Percentiles rank a stretch among this genome's conserved stretches.
These are phyloP conservation scores for Suillus subaureus DNA, from an alignment of 768 basidiomycete genomes.

Conservation along the genomic window DNA sequence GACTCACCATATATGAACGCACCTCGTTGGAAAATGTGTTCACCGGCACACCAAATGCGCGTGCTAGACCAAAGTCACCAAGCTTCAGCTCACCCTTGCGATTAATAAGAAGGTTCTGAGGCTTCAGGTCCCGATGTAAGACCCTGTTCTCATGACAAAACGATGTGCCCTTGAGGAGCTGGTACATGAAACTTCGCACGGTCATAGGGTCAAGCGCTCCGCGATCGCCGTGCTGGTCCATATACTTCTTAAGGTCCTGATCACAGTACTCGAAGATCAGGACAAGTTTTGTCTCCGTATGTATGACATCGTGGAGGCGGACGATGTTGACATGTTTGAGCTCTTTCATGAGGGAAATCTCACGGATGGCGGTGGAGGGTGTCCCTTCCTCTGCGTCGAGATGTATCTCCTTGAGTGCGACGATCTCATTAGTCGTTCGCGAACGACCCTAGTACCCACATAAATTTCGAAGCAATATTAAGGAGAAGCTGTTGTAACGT, in stretches of 20 bases:
- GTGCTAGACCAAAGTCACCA: constrained; percentile 95
- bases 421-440: constrained; percentile 96
- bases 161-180: constrained; percentile 94
- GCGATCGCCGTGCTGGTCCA: constrained; percentile 97
- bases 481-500: constrained; percentile 13
- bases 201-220: constrained; percentile 90
- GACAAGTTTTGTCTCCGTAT: constrained; percentile 96
- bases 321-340: constrained; percentile 99
- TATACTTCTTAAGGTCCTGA: constrained; percentile 98
- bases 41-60: constrained; percentile 98
- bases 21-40: constrained; percentile 99
- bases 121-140: constrained; percentile 96
- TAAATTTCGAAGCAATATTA: constrained; percentile 4
- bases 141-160: constrained; percentile 99
- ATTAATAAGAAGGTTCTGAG: constrained; percentile 97
- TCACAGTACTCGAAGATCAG: constrained; percentile 99
- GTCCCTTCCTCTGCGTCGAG: constrained; percentile 99
- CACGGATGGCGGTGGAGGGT: constrained; percentile 96
- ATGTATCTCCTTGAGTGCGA: constrained; percentile 98
- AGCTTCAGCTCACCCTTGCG: constrained; percentile 95
- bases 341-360: constrained; percentile 99
- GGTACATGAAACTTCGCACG: constrained; percentile 96
- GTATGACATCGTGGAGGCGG: constrained; percentile 96
- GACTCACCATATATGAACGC: constrained; percentile 11
- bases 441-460: constrained; percentile 73